Percentiles rank a stretch among this genome's conserved stretches.
These are phyloP conservation scores for Mycena kentingensis DNA, from an alignment of 768 basidiomycete species.

Conservation along the genomic window DNA sequence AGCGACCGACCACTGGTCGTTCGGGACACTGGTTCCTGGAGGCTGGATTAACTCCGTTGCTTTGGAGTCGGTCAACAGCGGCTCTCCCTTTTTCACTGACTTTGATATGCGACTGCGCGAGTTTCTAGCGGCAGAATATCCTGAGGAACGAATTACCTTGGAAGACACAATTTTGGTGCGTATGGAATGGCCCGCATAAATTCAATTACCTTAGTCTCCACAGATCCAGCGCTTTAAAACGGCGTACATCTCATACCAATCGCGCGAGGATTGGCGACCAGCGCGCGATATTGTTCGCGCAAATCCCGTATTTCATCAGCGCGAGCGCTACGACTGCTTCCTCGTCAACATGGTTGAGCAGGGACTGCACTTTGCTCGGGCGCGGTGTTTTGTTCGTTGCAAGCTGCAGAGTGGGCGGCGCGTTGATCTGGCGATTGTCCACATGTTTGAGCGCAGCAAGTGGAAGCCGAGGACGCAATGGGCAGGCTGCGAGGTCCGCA, in stretches of 20 bases:
- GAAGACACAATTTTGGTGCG: constrained; percentile 7
- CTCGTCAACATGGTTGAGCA: constrained; percentile 9
- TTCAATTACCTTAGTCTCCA: background rate
- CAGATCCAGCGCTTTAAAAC: constrained; percentile 9
- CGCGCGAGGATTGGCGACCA: constrained; percentile 13
- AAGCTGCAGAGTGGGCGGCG: background rate
- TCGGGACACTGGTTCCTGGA: constrained; percentile 6
- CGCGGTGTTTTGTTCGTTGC: constrained; percentile 1
- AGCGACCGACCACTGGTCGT: constrained; percentile 7
- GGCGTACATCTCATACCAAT: constrained; percentile 8
- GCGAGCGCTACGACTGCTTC: constrained; percentile 4
- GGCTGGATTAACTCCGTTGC: constrained; percentile 3
- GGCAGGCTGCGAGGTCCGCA: constrained; percentile 13
- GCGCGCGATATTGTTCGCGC: constrained; percentile 12
- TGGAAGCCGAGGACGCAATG: constrained; percentile 20
- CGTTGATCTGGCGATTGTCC: constrained; percentile 14
- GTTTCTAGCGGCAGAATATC: constrained; percentile 3
- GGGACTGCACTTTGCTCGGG: constrained; percentile 1
- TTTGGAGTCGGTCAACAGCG: background rate
- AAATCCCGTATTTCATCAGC: constrained; percentile 9
- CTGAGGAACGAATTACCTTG: constrained; percentile 3
- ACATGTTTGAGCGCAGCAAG: constrained; percentile 5
- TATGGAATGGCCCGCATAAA: background rate
- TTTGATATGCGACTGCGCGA: constrained; percentile 4
- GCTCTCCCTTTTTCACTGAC: background rate